Evolutionary conservation across 1,139 yeast genomes (phyloP).

Genomic region (Magnusiomyces magnusii): DNA sequence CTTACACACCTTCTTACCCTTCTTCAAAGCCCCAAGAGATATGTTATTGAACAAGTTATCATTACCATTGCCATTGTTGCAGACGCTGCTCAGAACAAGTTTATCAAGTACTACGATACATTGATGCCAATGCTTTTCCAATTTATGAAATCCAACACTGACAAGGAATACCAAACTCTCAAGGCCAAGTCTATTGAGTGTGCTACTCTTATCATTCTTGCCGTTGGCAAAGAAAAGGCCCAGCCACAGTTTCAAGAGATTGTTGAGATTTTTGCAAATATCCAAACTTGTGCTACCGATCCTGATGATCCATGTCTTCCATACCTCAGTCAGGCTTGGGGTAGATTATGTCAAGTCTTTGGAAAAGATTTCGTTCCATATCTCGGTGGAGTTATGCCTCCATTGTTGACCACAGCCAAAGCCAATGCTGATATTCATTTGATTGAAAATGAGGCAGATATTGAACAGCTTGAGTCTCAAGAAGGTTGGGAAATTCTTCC

Average conservation of each 20-base stretch:
- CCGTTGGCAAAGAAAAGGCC: conserved; percentile 94
- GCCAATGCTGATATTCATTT: conserved; percentile 85
- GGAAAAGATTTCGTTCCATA: conserved; percentile 86
- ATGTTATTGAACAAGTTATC: conserved; percentile 94
- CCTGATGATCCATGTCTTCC: conserved; percentile 79
- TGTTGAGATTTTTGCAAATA: conserved; percentile 60
- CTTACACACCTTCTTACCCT: conserved; percentile 65
- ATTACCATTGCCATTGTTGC: conserved; percentile 97
- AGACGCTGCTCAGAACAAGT: conserved; percentile 88
- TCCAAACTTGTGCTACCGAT: conserved; percentile 44
- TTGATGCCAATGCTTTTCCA: conserved; percentile 84
- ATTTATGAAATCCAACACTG: conserved; percentile 72
- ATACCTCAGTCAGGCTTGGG: conserved; percentile 94
- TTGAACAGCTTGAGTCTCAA: conserved; percentile 70
- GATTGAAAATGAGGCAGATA: conserved; percentile 79
- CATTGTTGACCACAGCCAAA: conserved; percentile 73
- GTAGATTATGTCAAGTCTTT: conserved; percentile 77
- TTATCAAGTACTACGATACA: conserved; percentile 86
- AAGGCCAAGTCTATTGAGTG: conserved; percentile 96
- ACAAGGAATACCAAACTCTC: conserved; percentile 67
- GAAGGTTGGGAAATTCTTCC: conserved; percentile 96
- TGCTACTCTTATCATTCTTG: conserved; percentile 85
- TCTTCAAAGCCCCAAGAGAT: conserved; percentile 77
- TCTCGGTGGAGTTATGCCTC: conserved; percentile 83
- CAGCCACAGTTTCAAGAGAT: conserved; percentile 67